A percentile compares a stretch with the other conserved stretches of the same genome.
phyloP scores from a whole-genome alignment of 2,329 filamentous ascomycete species.

The Graphilbum ipis-grandicollis region DNA sequence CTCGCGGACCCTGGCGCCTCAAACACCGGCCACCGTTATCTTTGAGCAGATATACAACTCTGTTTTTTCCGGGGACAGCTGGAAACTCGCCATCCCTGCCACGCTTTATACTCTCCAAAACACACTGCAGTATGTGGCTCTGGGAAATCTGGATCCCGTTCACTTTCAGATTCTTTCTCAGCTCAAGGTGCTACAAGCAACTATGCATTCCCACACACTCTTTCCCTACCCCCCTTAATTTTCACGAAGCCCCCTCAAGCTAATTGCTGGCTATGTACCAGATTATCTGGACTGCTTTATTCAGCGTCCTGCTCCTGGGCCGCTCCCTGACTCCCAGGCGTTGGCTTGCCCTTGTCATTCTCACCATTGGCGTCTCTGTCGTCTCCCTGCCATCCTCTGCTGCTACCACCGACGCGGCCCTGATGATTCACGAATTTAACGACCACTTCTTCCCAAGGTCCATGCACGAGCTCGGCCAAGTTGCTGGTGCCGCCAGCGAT shows the following conservation, averaged over 20 bases:
- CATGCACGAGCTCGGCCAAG: constrained; percentile 56
- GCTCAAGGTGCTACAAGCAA: constrained; percentile 69
- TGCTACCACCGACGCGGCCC: constrained; percentile 33
- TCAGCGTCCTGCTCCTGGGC: constrained; percentile 63
- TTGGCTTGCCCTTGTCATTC: constrained; percentile 64
- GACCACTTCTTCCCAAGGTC: constrained; percentile 62
- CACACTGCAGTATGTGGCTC: constrained; percentile 78
- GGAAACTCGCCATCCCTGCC: constrained; percentile 85
- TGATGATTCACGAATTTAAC: constrained; percentile 44
- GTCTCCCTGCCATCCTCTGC: constrained; percentile 58
- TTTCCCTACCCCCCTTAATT: too few species aligned
- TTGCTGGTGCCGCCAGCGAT: constrained; percentile 32
- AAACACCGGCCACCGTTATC: constrained; percentile 63
- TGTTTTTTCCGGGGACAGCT: constrained; percentile 80
- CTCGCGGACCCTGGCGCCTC: constrained; percentile 58
- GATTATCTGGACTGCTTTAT: constrained; percentile 78
- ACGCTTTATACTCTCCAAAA: constrained; percentile 83
- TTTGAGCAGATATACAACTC: constrained; percentile 64
- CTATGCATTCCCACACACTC: too few species aligned
- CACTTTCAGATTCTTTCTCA: constrained; percentile 92
- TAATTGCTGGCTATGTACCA: constrained; percentile 11
- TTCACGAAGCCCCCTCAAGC: too few species aligned
- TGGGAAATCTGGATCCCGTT: constrained; percentile 80
- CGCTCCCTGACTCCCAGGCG: constrained; percentile 52
- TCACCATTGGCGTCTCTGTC: constrained; percentile 69